Conservation (phyloP, 2,329 filamentous ascomycete species). For the Cladosporium sp. region DNA sequence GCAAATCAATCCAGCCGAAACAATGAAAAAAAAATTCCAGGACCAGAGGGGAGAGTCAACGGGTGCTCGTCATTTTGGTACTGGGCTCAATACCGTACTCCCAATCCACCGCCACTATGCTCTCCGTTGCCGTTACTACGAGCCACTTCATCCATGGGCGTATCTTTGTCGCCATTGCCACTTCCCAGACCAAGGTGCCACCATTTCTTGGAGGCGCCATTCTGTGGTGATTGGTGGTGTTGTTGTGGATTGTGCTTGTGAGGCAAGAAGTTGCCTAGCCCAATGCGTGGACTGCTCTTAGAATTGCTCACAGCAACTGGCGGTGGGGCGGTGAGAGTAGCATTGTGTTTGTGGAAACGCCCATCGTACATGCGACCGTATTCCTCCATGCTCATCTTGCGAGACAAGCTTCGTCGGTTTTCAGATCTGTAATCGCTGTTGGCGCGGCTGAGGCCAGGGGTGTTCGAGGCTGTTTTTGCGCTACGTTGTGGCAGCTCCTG, state of each 20-base stretch:
- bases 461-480: slow-evolving; percentile 44
- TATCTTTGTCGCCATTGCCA: background rate
- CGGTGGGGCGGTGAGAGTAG: background rate
- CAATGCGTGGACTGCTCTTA: slow-evolving; percentile 6
- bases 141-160: background rate
- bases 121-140: background rate
- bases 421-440: slow-evolving; percentile 7
- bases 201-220: slow-evolving; percentile 8
- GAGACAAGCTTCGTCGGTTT: background rate
- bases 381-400: slow-evolving; percentile 12
- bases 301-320: background rate
- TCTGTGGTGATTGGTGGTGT: background rate
- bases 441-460: slow-evolving; percentile 24
- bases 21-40: background rate
- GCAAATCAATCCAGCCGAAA: background rate
- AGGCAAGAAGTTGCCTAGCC: slow-evolving; percentile 6
- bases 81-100: background rate
- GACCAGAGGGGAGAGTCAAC: background rate
- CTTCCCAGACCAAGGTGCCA: slow-evolving; percentile 9
- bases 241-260: background rate
- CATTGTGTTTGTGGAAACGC: slow-evolving; percentile 4
- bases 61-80: background rate
- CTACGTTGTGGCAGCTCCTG: slow-evolving; percentile 27
- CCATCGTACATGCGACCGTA: slow-evolving; percentile 4
- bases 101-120: background rate